Evolutionary conservation across 2,329 filamentous ascomycete genomes (phyloP).

Genomic region (Calonectria honghensis): DNA sequence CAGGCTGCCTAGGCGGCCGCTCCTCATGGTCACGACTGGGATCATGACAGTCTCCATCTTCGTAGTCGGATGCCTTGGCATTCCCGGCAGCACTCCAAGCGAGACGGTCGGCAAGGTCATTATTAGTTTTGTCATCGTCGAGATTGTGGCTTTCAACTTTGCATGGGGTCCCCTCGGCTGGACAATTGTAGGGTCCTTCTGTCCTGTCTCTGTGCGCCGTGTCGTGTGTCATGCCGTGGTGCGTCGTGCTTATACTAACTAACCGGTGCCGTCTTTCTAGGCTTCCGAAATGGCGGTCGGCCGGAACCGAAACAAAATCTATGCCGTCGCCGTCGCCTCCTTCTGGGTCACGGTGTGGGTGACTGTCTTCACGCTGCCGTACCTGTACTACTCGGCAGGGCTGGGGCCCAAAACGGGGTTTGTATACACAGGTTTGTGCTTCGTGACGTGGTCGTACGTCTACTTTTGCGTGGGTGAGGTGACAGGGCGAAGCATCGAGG

Average conservation of each 20-base stretch:
- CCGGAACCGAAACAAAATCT: conserved; percentile 62
- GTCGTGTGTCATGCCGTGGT: not conserved
- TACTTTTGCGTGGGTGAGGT: conserved; percentile 61
- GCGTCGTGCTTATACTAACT: not conserved
- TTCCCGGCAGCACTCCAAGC: conserved; percentile 54
- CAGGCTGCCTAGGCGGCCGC: conserved; percentile 61
- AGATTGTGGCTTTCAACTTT: conserved; percentile 67
- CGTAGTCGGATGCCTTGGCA: conserved; percentile 65
- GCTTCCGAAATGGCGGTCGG: conserved; percentile 69
- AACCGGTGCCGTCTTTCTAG: conserved; percentile 34
- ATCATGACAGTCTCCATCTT: conserved; percentile 64
- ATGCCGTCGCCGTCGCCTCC: conserved; percentile 61
- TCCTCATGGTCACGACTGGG: conserved; percentile 61
- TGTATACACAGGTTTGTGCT: conserved; percentile 59
- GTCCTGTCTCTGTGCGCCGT: not conserved
- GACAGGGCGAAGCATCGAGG: conserved; percentile 55
- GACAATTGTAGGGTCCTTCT: conserved; percentile 57
- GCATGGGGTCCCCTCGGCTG: conserved; percentile 63
- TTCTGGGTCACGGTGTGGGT: conserved; percentile 67
- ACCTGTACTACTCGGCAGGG: conserved; percentile 63
- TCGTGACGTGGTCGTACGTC: conserved; percentile 60
- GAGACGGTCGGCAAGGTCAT: conserved; percentile 61
- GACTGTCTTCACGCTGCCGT: conserved; percentile 63
- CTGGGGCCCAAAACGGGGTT: conserved; percentile 63
- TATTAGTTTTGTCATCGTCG: conserved; percentile 64